Percentiles rank a stretch among this genome's conserved stretches.
phyloP scores from a whole-genome alignment of 1,284 basidiomycete species.

The Trichosporon ovoides region DNA sequence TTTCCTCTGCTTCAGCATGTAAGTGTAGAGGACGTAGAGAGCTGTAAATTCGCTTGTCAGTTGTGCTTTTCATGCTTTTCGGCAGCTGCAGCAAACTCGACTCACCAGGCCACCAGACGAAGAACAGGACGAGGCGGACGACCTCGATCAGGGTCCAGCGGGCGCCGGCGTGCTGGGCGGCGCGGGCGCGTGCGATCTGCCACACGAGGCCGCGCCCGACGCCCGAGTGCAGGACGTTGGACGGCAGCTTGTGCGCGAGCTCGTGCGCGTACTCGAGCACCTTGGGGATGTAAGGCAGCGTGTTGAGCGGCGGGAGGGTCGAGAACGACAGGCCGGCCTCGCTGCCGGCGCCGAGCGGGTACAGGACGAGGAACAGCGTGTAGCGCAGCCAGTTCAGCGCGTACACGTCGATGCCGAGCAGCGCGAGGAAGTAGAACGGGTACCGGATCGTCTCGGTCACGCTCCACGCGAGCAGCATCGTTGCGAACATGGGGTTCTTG shows the following conservation, averaged over 20 bases:
- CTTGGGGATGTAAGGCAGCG: conserved; percentile 31
- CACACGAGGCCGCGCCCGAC: conserved; percentile 33
- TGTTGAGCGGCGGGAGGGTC: conserved; percentile 61
- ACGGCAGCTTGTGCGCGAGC: conserved; percentile 20
- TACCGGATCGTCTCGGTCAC: conserved; percentile 89
- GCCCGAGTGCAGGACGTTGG: conserved; percentile 24
- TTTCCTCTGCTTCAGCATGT: conserved; percentile 80
- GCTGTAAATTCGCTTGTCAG: conserved; percentile 49
- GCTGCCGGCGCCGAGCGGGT: conserved; percentile 83
- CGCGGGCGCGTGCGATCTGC: conserved; percentile 29
- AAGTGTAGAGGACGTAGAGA: conserved; percentile 77
- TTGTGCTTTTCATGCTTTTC: not conserved
- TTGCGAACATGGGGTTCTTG: conserved; percentile 72
- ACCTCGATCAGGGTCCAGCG: conserved; percentile 46
- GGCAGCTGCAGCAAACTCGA: conserved; percentile 19
- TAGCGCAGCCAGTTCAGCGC: conserved; percentile 58
- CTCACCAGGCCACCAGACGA: conserved; percentile 87
- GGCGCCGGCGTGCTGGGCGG: not conserved
- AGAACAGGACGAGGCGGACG: conserved; percentile 62
- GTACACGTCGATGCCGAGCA: conserved; percentile 54
- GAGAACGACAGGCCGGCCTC: conserved; percentile 81
- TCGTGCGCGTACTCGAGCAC: conserved; percentile 24
- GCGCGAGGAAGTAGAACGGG: conserved; percentile 72
- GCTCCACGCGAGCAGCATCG: conserved; percentile 92
- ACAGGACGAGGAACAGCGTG: conserved; percentile 86